Base-by-base conservation (phyloP, 2,329 filamentous ascomycete species). In the Trichoderma arundinaceum region DNA sequence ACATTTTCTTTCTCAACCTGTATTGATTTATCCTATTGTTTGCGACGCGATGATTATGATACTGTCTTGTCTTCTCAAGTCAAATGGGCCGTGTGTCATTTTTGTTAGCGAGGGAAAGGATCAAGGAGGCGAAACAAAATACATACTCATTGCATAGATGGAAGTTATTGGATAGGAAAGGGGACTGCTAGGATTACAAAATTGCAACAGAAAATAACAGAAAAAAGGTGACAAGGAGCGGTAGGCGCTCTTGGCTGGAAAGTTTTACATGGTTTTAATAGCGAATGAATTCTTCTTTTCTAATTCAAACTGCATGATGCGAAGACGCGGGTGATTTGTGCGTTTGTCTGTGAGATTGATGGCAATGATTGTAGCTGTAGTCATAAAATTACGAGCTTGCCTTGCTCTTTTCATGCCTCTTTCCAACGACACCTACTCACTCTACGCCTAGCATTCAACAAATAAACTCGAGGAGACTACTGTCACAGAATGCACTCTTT, bases 241-340 rank as follows among this genome's bases (percentile, higher is more conserved):
- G 33, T 17, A 19, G 62, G 62, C 33, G 43, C 44, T 64, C 61
- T 63, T 32, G 54, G 49, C 49, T 33, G 53, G 53, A 44, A 43
- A 6, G 53, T 7, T 53, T 53, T 44, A 17, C 19, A 39, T 51
- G 39, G 39, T 51, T 58, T 58, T 28, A 35, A 33, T 46, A 46
- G 54, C 41, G 32, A 58, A 44, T 15, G 33, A 22, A 17, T 22
- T 44, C 15, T 39, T 38, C 41, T 44, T 62, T 35, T 19, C 32
- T 35, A 35, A 38, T 41, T 54, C n/a, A n/a, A 54, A 12, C 28
- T 6, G 28, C 17, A 28, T 28, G 22, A 28, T 4, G 22, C 22
- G 22, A 28, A 3, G 22, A 28, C 4, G 4, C 22, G 22, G 22
- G 22, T 38, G 33, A 54, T 13, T 38, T 38, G n/a, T 15, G 35